Evolutionary conservation across 768 basidiomycete species (phyloP), one percentile per base, ranked within the genome.

Genomic region (Crassisporium funariophilum): DNA sequence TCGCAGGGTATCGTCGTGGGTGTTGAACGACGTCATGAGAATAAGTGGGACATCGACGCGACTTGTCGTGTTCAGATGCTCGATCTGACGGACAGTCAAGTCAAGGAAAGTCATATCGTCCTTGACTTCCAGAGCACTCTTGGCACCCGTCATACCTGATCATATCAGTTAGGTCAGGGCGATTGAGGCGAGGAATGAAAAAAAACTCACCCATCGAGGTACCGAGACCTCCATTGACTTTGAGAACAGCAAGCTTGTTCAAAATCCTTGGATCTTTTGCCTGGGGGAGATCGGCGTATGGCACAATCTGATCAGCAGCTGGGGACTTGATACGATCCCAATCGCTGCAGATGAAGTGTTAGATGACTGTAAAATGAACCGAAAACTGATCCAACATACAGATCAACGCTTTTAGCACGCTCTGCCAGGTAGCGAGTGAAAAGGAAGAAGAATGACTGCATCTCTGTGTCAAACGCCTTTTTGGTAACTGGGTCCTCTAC

Each of bases 11-110:
- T 98, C 94, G 27, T 97, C 91, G 66, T 94, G 90, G 15, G 95
- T 98, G 77, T 95, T 95, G 80, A 98, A 98, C 46, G 92, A 95
- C 63, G 94, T 97, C 95, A 97, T 95, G 62, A 98, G 83, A 72
- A 97, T 88, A 67, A 97, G 87, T n/a, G 92, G 94, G 35, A 95
- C 91, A 70, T 97, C 88, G 69, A 91, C 86, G 53, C 81, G 82
- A 63, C 82, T 75, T 39, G 82, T 79, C 42, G 84, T 88, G 78
- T 95, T 94, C 63, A 95, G 84, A 67, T 95, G 91, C 77, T 97
- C 92, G 60, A 98, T 93, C 72, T 97, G 94, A 55, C 91, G 82
- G 36, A 98, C 91, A 46, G 83, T 88, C 53, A 98, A 80, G 68
- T 98, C 95, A 52, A 98, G 83, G 83, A 97, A 98, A 41, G 89